phyloP scores from a whole-genome alignment of 2,329 filamentous ascomycete species.

The Alternaria triticina region DNA sequence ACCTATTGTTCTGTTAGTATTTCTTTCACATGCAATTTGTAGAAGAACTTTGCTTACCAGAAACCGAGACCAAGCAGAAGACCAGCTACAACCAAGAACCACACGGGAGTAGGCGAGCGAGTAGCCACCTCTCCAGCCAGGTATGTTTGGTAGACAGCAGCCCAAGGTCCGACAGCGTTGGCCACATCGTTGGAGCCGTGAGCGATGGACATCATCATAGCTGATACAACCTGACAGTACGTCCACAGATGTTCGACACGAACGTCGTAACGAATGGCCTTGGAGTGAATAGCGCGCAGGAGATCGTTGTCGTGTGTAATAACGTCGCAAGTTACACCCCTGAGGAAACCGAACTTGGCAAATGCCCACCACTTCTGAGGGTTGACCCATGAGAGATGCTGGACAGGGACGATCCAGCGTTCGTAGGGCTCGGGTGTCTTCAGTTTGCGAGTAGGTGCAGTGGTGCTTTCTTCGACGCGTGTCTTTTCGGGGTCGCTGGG shows the following conservation, averaged over 20 bases:
- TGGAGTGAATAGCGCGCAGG: slow-evolving; percentile 50
- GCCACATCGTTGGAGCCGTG: slow-evolving; percentile 73
- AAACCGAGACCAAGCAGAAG: slow-evolving; percentile 62
- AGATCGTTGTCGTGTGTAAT: slow-evolving; percentile 49
- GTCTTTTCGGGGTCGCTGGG: slow-evolving; percentile 13
- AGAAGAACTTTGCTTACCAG: slow-evolving; percentile 42
- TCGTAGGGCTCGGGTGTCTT: slow-evolving; percentile 40
- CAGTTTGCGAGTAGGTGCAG: slow-evolving; percentile 24
- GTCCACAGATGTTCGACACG: slow-evolving; percentile 58
- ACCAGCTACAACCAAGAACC: slow-evolving; percentile 65
- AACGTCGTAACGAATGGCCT: slow-evolving; percentile 55
- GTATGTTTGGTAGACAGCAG: slow-evolving; percentile 69
- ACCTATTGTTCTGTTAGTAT: slow-evolving; percentile 25
- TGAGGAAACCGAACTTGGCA: slow-evolving; percentile 53
- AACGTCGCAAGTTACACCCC: slow-evolving; percentile 52
- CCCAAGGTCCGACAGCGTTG: slow-evolving; percentile 62
- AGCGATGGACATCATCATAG: slow-evolving; percentile 75
- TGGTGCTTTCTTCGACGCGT: slow-evolving; percentile 5
- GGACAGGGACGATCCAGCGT: slow-evolving; percentile 45
- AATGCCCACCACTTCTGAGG: slow-evolving; percentile 47
- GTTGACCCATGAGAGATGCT: slow-evolving; percentile 37
- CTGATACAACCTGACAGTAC: slow-evolving; percentile 54
- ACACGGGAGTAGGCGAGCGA: slow-evolving; percentile 62
- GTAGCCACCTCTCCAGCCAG: slow-evolving; percentile 53
- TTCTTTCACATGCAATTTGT: not conserved